These are phyloP conservation scores for Austroboletus novae-zelandiae DNA, from an alignment of 1,284 basidiomycete species.

Conservation along the genomic window DNA sequence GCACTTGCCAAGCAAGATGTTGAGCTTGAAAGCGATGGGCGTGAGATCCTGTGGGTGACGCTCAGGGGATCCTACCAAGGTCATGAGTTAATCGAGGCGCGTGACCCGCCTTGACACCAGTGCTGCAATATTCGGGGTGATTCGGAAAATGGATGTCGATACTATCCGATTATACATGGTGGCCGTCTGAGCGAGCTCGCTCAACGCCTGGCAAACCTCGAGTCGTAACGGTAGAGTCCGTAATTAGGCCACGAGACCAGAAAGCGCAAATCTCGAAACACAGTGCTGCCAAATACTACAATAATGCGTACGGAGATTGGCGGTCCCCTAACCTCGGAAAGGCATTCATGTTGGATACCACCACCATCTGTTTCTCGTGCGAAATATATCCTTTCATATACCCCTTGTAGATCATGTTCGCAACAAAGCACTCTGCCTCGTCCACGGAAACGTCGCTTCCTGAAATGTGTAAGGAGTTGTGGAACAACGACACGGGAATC, in stretches of 20 bases:
- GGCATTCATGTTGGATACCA: slow-evolving; percentile 77
- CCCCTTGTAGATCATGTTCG: slow-evolving; percentile 92
- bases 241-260: too few relatives aligned
- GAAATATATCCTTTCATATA: slow-evolving; percentile 95
- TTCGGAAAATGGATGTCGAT: slow-evolving; percentile 52
- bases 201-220: slow-evolving; percentile 37
- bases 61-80: slow-evolving; percentile 24
- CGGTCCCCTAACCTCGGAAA: slow-evolving; percentile 75
- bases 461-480: slow-evolving; percentile 64
- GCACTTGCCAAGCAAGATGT: too few relatives aligned
- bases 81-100: too few relatives aligned
- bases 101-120: slow-evolving; percentile 18
- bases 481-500: slow-evolving; percentile 78
- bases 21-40: slow-evolving; percentile 47
- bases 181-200: slow-evolving; percentile 39
- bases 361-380: slow-evolving; percentile 91
- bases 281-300: slow-evolving; percentile 18
- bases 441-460: slow-evolving; percentile 59
- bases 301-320: slow-evolving; percentile 49
- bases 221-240: too few relatives aligned
- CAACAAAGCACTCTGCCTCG: slow-evolving; percentile 92
- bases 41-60: slow-evolving; percentile 47
- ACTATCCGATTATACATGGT: slow-evolving; percentile 43
- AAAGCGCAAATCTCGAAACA: neutral
- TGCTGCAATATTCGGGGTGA: slow-evolving; percentile 22